Evolutionary conservation across 2,329 filamentous ascomycete genomes (phyloP).

Genomic region (Colletotrichum plurivorum): DNA sequence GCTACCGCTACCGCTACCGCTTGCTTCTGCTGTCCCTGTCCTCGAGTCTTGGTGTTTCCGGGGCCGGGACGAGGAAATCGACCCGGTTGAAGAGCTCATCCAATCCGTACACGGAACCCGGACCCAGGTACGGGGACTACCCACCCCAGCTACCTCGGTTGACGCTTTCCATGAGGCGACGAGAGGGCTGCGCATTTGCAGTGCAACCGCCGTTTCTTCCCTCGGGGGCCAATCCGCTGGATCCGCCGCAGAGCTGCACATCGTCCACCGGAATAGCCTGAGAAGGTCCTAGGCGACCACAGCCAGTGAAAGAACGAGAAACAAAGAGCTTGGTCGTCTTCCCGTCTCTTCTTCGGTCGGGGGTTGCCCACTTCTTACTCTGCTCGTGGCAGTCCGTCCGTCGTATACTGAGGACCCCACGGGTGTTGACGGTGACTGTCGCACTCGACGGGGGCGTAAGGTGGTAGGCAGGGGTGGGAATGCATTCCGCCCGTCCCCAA

Average conservation of each 20-base stretch:
- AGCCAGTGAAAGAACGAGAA: slow-evolving; percentile 13
- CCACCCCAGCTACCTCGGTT: slow-evolving; percentile 20
- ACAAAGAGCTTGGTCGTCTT: slow-evolving; percentile 12
- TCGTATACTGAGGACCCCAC: not conserved
- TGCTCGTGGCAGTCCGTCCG: not conserved
- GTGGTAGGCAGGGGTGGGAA: not conserved
- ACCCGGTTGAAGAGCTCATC: no score
- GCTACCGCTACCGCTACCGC: no score
- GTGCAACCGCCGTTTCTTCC: slow-evolving; percentile 24
- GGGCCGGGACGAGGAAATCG: no score
- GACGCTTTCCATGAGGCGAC: slow-evolving; percentile 9
- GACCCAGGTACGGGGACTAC: not conserved
- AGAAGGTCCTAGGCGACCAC: slow-evolving; percentile 22
- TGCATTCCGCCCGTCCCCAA: slow-evolving; percentile 2
- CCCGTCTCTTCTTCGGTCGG: slow-evolving; percentile 13
- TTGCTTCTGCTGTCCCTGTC: no score
- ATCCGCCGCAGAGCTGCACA: slow-evolving; percentile 36
- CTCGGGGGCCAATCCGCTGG: slow-evolving; percentile 27
- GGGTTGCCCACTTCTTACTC: slow-evolving; percentile 19
- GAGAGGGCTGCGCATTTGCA: slow-evolving; percentile 24
- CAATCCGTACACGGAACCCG: no score
- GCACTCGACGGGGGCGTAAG: not conserved
- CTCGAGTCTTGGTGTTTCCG: no score
- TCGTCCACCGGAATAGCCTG: slow-evolving; percentile 36
- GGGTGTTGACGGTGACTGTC: slow-evolving; percentile 14